Percentiles rank a stretch among this genome's conserved stretches.
phyloP scores from a whole-genome alignment of 1,139 yeast genomes.

The Saccharomyces hybrid region DNA sequence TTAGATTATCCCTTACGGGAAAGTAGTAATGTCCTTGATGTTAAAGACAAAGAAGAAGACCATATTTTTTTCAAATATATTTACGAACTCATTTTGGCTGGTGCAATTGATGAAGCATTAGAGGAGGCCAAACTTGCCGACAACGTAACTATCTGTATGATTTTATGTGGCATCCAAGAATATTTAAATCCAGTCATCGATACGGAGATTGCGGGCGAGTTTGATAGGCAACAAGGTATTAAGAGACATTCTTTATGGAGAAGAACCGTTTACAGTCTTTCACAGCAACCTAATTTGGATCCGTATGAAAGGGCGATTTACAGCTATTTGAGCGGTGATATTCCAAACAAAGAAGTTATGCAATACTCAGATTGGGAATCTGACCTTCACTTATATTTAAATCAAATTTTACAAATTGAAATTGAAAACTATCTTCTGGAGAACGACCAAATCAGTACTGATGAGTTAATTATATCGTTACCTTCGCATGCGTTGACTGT shows the following conservation, averaged over 20 bases:
- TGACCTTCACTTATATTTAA: slow-evolving; percentile 57
- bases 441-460: slow-evolving; percentile 30
- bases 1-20: slow-evolving; percentile 33
- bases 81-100: slow-evolving; percentile 55
- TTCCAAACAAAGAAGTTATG: slow-evolving; percentile 37
- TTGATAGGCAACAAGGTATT: slow-evolving; percentile 47
- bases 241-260: slow-evolving; percentile 70
- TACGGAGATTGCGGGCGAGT: slow-evolving; percentile 23
- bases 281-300: slow-evolving; percentile 44
- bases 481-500: slow-evolving; percentile 40
- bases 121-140: slow-evolving; percentile 62
- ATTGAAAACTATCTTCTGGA: slow-evolving; percentile 39
- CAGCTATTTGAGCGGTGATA: slow-evolving; percentile 68
- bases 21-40: slow-evolving; percentile 16
- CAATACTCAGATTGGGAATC: slow-evolving; percentile 55
- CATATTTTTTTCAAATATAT: slow-evolving; percentile 46
- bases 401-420: slow-evolving; percentile 44
- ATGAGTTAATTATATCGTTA: slow-evolving; percentile 33
- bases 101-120: slow-evolving; percentile 53
- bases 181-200: slow-evolving; percentile 62
- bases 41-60: slow-evolving; percentile 31
- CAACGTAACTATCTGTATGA: slow-evolving; percentile 64
- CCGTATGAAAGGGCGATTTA: slow-evolving; percentile 68
- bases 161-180: slow-evolving; percentile 63
- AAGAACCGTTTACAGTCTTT: slow-evolving; percentile 58